phyloP scores from a whole-genome alignment of 495 filamentous ascomycete genomes.

The Neurospora sp. region DNA sequence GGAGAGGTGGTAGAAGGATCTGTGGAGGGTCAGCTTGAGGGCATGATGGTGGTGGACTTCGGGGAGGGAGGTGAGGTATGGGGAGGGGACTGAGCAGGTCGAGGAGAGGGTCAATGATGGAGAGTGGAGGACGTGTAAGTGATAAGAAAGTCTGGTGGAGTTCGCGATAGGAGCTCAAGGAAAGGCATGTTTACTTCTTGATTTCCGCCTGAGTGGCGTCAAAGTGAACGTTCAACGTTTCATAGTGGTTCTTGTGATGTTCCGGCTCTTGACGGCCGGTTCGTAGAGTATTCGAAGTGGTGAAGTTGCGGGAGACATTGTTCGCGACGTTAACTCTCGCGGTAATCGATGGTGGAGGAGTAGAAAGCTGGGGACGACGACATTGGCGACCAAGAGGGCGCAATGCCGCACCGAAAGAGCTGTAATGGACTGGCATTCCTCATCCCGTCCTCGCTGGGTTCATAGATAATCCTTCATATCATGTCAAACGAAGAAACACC shows the following conservation, averaged over 20 bases:
- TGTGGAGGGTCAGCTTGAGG: too few species aligned
- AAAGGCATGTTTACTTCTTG: constrained; percentile 54
- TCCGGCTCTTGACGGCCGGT: background rate
- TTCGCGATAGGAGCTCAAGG: background rate
- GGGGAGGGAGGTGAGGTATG: too few species aligned
- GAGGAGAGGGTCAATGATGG: too few species aligned
- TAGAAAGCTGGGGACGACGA: background rate
- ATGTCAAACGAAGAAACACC: background rate
- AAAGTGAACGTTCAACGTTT: constrained; percentile 62
- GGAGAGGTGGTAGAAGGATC: constrained; percentile 86
- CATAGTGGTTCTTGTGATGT: constrained; percentile 55
- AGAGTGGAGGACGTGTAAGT: too few species aligned
- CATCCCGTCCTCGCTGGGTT: constrained; percentile 23
- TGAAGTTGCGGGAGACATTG: background rate
- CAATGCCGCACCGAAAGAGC: constrained; percentile 15
- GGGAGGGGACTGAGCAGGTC: too few species aligned
- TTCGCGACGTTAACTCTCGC: background rate
- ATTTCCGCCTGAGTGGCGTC: constrained; percentile 65
- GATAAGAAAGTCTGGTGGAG: background rate
- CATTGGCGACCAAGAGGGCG: constrained; percentile 8
- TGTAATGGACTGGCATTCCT: constrained; percentile 42
- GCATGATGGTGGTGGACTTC: too few species aligned
- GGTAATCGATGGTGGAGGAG: background rate
- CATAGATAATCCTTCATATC: background rate
- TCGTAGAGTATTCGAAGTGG: background rate